phyloP scores from a whole-genome alignment of 78 protist genomes.

The Dictyostelium brefeldianum region DNA sequence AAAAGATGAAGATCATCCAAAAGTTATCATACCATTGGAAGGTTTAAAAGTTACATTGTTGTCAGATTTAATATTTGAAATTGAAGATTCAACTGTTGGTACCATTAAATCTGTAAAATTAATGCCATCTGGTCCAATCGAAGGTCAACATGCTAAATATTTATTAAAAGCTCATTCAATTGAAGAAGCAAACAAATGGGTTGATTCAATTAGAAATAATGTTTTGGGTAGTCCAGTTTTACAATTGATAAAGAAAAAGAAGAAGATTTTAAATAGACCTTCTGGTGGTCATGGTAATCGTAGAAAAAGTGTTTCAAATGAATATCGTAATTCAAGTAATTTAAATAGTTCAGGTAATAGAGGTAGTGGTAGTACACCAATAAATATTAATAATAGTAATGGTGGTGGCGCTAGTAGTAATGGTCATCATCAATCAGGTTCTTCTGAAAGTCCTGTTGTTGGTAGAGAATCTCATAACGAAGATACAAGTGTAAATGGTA shows the following conservation, averaged over 20 bases:
- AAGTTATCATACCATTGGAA: conserved; percentile 66
- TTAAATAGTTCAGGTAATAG: background rate
- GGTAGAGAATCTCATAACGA: conserved; percentile 13
- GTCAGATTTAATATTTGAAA: conserved; percentile 24
- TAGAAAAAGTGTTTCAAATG: conserved; percentile 13
- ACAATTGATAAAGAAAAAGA: conserved; percentile 55
- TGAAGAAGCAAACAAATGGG: conserved; percentile 51
- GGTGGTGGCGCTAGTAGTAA: background rate
- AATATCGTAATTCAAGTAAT: background rate
- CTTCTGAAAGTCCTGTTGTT: background rate
- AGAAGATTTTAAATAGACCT: conserved; percentile 22
- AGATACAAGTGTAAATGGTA: conserved; percentile 18
- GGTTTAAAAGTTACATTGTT: conserved; percentile 35
- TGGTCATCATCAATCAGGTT: background rate
- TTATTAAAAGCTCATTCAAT: conserved; percentile 5
- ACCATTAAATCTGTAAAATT: conserved; percentile 63
- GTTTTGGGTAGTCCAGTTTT: conserved; percentile 60
- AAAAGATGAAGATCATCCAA: conserved; percentile 59
- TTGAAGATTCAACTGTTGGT: conserved; percentile 44
- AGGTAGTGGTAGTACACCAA: background rate
- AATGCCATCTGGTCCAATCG: conserved; percentile 44
- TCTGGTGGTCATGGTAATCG: conserved; percentile 3
- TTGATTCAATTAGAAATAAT: conserved; percentile 38
- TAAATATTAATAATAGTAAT: background rate
- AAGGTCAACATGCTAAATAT: conserved; percentile 64